Evolutionary conservation across 2,329 filamentous ascomycete genomes (phyloP).

Genomic region (Huntiella savannae): DNA sequence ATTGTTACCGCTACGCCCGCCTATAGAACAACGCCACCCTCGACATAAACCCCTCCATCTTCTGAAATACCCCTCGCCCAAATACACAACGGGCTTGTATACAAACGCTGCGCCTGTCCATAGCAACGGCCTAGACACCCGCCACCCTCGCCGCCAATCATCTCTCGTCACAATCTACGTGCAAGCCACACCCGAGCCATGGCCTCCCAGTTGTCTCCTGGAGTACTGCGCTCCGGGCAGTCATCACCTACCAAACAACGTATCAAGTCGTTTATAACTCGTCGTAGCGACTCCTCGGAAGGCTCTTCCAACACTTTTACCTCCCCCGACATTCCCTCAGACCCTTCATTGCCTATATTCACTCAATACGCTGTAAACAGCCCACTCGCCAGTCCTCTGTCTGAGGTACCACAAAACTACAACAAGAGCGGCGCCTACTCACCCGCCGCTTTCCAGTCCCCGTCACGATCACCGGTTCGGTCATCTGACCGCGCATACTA

Average conservation of each 20-base stretch:
- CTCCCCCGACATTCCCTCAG: conserved; percentile 6
- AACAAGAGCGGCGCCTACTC: neutral
- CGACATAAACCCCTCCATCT: too few species aligned
- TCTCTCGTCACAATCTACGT: too few species aligned
- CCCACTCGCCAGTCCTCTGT: conserved; percentile 1
- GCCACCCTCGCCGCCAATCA: too few species aligned
- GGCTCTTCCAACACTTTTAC: conserved; percentile 5
- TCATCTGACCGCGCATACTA: conserved; percentile 6
- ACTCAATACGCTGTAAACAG: conserved; percentile 8
- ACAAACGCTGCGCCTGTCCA: too few species aligned
- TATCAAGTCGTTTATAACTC: conserved; percentile 10
- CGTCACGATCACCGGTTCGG: conserved; percentile 6
- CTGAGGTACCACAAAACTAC: conserved; percentile 8
- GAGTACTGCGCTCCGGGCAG: conserved; percentile 7
- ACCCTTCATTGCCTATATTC: conserved; percentile 7
- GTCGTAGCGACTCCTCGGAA: conserved; percentile 10
- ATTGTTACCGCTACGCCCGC: too few species aligned
- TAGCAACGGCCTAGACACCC: too few species aligned
- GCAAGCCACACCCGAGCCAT: conserved; percentile 1
- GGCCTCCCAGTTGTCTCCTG: conserved; percentile 10
- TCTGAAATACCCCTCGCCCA: too few species aligned
- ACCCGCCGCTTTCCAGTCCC: neutral
- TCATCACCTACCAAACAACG: conserved; percentile 8
- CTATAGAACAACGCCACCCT: too few species aligned
- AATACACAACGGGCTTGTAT: too few species aligned